phyloP scores from a whole-genome alignment of 2,329 filamentous ascomycete species.

The Colletotrichum destructivum region DNA sequence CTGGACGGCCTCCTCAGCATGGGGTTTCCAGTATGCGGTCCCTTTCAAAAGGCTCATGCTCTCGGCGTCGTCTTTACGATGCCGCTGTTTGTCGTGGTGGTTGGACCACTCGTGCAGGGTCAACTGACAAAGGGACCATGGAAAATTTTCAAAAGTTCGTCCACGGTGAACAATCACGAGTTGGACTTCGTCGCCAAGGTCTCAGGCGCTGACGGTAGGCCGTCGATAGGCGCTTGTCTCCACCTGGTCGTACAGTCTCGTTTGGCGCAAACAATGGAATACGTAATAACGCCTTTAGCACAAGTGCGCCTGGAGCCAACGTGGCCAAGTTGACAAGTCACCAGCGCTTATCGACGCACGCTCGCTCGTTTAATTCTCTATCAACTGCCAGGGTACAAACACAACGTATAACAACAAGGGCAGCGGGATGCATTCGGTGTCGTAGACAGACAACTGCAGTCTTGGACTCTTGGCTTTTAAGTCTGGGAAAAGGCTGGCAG shows the following conservation, averaged over 20 bases:
- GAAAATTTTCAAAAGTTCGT: slow-evolving; percentile 36
- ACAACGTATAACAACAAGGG: neutral
- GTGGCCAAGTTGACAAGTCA: slow-evolving; percentile 7
- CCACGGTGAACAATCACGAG: neutral
- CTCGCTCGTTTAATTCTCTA: slow-evolving; percentile 25
- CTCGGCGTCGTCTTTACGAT: neutral
- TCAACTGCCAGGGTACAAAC: slow-evolving; percentile 22
- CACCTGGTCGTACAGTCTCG: slow-evolving; percentile 27
- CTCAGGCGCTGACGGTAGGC: slow-evolving; percentile 20
- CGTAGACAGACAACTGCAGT: slow-evolving; percentile 8
- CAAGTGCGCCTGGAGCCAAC: neutral
- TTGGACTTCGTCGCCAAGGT: slow-evolving; percentile 17
- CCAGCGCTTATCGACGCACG: slow-evolving; percentile 16
- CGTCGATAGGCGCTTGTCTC: slow-evolving; percentile 34
- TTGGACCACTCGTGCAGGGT: slow-evolving; percentile 10
- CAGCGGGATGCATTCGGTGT: neutral
- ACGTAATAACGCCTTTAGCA: slow-evolving; percentile 26
- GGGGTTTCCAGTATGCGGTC: neutral
- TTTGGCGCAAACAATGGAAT: slow-evolving; percentile 10
- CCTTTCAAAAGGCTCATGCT: neutral
- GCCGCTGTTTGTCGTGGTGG: neutral
- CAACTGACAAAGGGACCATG: slow-evolving; percentile 17
- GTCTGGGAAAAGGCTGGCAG: slow-evolving; percentile 22
- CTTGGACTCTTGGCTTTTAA: slow-evolving; percentile 26
- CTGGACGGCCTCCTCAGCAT: neutral